Base-by-base conservation (phyloP, 352 stramenopile species). In the Pythium guiyangense region DNA sequence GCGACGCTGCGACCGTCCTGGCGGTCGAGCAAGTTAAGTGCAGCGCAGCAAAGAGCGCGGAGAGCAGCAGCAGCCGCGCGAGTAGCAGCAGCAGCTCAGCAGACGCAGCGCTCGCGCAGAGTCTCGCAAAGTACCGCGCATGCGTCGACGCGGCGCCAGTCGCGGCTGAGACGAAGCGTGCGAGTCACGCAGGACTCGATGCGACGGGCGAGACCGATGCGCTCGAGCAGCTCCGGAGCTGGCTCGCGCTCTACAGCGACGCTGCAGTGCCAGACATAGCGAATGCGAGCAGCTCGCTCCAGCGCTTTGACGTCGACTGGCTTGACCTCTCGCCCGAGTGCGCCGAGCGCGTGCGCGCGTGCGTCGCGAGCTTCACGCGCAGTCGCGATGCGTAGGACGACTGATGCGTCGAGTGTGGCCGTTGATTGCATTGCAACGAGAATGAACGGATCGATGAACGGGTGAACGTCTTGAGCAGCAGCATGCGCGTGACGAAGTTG, bases 241-340 rank as follows among this genome's bases (percentile, higher is more conserved):
- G 52, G 40, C 22, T 59, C 39, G 44, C 64, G 61, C 66, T 56
- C 51, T 54, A 49, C 35, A 59, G 67, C 45, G 66, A 69, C 29
- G 50, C 59, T 29, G 48, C 67, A 54, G 64, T 64, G 37, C 64
- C 34, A 12, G 52, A 69, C 18, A 39, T 54, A 10, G 46, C 54
- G 45, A n/a, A 15, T 15, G 44, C 48, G 15, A 48, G 55, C 31
- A 49, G 48, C 11, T 64, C 62, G 27, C 49, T 70, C 35, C 59
- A 49, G 54, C 60, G 42, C 43, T 67, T 73, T 29, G 57, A 63
- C 47, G 42, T 60, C 52, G 63, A 74, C 60, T 65, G 62, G 62
- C 54, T 63, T 47, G 64, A 62, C n/a, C 42, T 72, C 31, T 57
- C 64, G 26, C 56, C 59, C 27, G 64, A 73, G 26, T 64, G 62